A percentile compares a stretch with the other conserved stretches of the same genome.
These are phyloP conservation scores for Ramularia collo-cygni DNA, from an alignment of 2,329 filamentous ascomycete species.

Conservation along the genomic window DNA sequence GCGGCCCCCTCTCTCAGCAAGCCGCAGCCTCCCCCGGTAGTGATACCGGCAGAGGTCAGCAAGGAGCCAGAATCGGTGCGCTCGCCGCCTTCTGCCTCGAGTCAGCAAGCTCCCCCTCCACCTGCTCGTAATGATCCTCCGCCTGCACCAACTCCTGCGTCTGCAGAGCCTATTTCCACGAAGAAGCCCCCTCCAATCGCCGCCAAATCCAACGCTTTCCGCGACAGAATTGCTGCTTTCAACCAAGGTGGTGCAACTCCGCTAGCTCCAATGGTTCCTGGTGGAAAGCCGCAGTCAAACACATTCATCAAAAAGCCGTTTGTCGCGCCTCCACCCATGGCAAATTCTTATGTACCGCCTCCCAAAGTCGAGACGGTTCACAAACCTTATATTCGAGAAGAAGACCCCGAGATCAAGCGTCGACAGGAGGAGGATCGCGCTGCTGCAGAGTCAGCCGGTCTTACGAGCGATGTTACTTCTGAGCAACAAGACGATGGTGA, in stretches of 20 bases:
- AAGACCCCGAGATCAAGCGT: slow-evolving; percentile 63
- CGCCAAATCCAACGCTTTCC: slow-evolving; percentile 77
- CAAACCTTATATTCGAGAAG: slow-evolving; percentile 78
- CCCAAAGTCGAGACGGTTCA: slow-evolving; percentile 55
- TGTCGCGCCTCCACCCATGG: slow-evolving; percentile 87
- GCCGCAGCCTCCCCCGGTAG: slow-evolving; percentile 32
- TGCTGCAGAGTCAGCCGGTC: slow-evolving; percentile 61
- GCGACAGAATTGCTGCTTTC: slow-evolving; percentile 93
- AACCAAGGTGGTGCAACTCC: slow-evolving; percentile 84
- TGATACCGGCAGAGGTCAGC: slow-evolving; percentile 19
- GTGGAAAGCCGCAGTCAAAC: slow-evolving; percentile 48
- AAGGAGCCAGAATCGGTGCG: slow-evolving; percentile 17
- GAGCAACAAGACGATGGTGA: slow-evolving; percentile 53
- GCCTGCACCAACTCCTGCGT: slow-evolving; percentile 30
- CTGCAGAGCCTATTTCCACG: slow-evolving; percentile 34
- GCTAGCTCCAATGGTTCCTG: slow-evolving; percentile 81
- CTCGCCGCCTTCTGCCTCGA: slow-evolving; percentile 22
- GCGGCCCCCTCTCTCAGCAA: slow-evolving; percentile 32
- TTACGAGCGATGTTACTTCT: slow-evolving; percentile 36
- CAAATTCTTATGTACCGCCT: slow-evolving; percentile 81
- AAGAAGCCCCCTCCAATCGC: slow-evolving; percentile 58
- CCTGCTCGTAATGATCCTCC: slow-evolving; percentile 19
- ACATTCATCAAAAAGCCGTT: slow-evolving; percentile 95
- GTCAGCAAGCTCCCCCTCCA: slow-evolving; percentile 11
- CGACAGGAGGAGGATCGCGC: slow-evolving; percentile 59